These are phyloP conservation scores for Nothophaeocryptopus gaeumannii DNA, from an alignment of 2,329 filamentous ascomycete genomes.

Conservation along the genomic window DNA sequence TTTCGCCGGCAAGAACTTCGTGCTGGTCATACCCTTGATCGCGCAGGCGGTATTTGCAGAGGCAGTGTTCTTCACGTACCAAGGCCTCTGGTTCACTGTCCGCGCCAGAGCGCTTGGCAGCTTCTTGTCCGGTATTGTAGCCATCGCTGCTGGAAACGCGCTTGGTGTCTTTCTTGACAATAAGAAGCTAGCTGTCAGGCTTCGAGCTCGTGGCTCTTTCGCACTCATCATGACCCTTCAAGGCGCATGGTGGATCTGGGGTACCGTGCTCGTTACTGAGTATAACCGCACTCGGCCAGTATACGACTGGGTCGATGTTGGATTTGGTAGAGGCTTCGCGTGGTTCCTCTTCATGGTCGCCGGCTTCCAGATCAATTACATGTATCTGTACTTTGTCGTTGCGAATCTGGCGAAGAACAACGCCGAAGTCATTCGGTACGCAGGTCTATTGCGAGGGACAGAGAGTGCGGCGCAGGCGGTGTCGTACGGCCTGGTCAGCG, in stretches of 20 bases:
- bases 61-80: slow-evolving; percentile 67
- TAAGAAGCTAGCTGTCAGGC: slow-evolving; percentile 53
- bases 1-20: slow-evolving; percentile 60
- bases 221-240: slow-evolving; percentile 55
- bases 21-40: slow-evolving; percentile 66
- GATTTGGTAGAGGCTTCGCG: slow-evolving; percentile 65
- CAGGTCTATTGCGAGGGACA: slow-evolving; percentile 65
- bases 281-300: slow-evolving; percentile 57
- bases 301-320: slow-evolving; percentile 63
- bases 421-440: slow-evolving; percentile 64
- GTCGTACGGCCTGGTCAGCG: slow-evolving; percentile 65
- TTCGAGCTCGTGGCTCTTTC: slow-evolving; percentile 56
- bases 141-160: slow-evolving; percentile 63
- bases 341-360: slow-evolving; percentile 66
- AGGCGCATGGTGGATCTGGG: slow-evolving; percentile 72
- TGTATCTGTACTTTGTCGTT: slow-evolving; percentile 71
- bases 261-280: slow-evolving; percentile 61
- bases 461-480: slow-evolving; percentile 72
- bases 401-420: slow-evolving; percentile 57
- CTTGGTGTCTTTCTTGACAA: slow-evolving; percentile 65
- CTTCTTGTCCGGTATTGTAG: slow-evolving; percentile 66
- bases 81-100: slow-evolving; percentile 64
- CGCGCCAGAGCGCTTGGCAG: slow-evolving; percentile 67
- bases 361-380: slow-evolving; percentile 71
- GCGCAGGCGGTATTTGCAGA: slow-evolving; percentile 69